Evolutionary conservation across 345 rosid species (phyloP).

Genomic region (Syzygium oleosum): DNA sequence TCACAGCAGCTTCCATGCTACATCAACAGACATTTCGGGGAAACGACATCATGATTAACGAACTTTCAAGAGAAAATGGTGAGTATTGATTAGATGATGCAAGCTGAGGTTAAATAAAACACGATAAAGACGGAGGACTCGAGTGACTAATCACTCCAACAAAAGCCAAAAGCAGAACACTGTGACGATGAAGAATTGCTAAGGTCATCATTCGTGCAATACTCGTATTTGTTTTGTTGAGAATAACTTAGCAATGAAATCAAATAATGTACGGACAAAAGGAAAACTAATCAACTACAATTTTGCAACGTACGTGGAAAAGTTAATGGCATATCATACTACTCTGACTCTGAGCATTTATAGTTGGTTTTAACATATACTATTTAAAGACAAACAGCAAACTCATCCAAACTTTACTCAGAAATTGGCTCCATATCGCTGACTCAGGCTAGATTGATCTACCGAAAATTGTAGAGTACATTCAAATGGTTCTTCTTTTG

Average conservation of each 20-base stretch:
- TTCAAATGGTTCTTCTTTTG: neutral
- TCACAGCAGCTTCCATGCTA: slow-evolving; percentile 45
- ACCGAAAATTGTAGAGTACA: neutral
- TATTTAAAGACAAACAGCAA: neutral
- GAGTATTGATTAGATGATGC: neutral
- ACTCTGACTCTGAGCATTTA: neutral
- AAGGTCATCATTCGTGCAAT: neutral
- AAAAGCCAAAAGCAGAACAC: neutral
- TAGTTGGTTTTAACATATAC: neutral
- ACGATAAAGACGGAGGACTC: neutral
- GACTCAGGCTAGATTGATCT: neutral
- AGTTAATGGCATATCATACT: neutral
- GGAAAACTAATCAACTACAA: neutral
- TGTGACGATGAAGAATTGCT: neutral
- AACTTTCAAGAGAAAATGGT: neutral
- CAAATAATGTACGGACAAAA: neutral
- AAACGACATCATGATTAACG: neutral
- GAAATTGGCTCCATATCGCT: neutral
- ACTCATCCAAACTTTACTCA: neutral
- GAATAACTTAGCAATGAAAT: neutral
- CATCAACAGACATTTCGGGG: neutral
- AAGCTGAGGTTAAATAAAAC: neutral
- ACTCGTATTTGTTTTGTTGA: neutral
- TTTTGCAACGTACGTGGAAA: neutral
- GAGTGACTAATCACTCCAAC: neutral